These are phyloP conservation scores for Stentor roeselii DNA, from an alignment of 73 alveolate genomes.

Conservation along the genomic window DNA sequence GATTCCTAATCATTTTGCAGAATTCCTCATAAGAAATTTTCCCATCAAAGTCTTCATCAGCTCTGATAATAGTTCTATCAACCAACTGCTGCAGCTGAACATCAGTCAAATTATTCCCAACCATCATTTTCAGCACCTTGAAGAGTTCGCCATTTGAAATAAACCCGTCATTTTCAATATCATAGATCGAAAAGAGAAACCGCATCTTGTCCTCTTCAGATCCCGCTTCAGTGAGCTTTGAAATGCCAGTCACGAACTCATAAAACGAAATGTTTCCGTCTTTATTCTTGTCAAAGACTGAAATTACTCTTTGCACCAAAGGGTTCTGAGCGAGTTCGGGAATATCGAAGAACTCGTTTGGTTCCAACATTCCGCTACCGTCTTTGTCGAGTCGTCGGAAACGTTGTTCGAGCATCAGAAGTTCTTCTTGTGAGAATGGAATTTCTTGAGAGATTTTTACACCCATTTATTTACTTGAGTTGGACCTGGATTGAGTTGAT, in stretches of 20 bases:
- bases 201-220: slow-evolving; percentile 88
- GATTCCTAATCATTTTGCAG: slow-evolving; percentile 88
- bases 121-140: slow-evolving; percentile 91
- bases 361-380: slow-evolving; percentile 85
- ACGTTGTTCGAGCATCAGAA: no score
- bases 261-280: slow-evolving; percentile 90
- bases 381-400: slow-evolving; percentile 92
- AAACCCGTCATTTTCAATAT: slow-evolving; percentile 87
- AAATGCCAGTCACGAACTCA: slow-evolving; percentile 89
- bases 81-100: slow-evolving; percentile 86
- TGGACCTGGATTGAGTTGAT: no score
- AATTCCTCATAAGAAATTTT: slow-evolving; percentile 90
- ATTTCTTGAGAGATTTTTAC: no score
- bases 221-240: slow-evolving; percentile 78
- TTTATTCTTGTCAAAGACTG: slow-evolving; percentile 84
- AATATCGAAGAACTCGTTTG: slow-evolving; percentile 91
- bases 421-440: no score
- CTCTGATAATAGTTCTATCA: slow-evolving; percentile 94
- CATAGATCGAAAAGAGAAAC: slow-evolving; percentile 90
- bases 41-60: slow-evolving; percentile 95
- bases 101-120: slow-evolving; percentile 90
- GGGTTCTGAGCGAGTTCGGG: slow-evolving; percentile 95
- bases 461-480: no score
- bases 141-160: slow-evolving; percentile 93
- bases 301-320: slow-evolving; percentile 84